A percentile compares a stretch with the other conserved stretches of the same genome.
Conservation (phyloP, 495 filamentous ascomycete species). For the Parachaetomium inaequale region DNA sequence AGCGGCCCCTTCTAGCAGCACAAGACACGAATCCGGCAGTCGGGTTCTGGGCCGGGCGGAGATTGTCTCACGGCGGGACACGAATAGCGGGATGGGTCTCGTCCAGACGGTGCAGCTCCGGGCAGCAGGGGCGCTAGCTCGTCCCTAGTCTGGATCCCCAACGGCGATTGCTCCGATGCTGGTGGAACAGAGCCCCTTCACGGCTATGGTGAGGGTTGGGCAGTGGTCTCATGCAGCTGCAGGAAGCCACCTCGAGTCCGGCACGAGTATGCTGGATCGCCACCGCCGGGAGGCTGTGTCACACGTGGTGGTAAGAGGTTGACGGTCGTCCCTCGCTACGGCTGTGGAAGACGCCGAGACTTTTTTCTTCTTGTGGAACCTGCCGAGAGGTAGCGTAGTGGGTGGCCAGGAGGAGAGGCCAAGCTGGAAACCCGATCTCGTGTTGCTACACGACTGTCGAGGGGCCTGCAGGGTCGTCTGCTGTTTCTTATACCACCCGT, state of each 20-base stretch:
- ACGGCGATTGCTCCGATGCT: neutral
- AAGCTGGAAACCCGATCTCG: neutral
- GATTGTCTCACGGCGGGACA: slow-evolving; percentile 24
- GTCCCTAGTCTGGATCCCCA: neutral
- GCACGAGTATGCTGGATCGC: neutral
- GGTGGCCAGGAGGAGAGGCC: neutral
- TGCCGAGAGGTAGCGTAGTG: neutral
- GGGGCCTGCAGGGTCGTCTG: slow-evolving; percentile 4
- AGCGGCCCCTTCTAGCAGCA: slow-evolving; percentile 21
- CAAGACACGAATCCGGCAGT: slow-evolving; percentile 28
- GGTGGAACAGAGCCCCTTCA: neutral
- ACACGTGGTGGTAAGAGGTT: slow-evolving; percentile 15
- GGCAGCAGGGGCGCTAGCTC: neutral
- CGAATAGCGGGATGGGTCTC: neutral
- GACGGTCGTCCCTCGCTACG: slow-evolving; percentile 9
- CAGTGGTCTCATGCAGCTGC: slow-evolving; percentile 24
- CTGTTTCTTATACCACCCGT: slow-evolving; percentile 18
- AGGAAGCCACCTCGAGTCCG: slow-evolving; percentile 18
- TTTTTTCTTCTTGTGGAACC: neutral
- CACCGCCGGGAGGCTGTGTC: slow-evolving; percentile 12
- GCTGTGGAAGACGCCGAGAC: neutral
- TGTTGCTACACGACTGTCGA: neutral
- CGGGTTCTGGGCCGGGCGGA: slow-evolving; percentile 26
- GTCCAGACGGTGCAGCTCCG: slow-evolving; percentile 12
- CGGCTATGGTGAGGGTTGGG: slow-evolving; percentile 4